These are phyloP conservation scores for Melampsora americana DNA, from an alignment of 1,284 basidiomycete species.

Conservation along the genomic window DNA sequence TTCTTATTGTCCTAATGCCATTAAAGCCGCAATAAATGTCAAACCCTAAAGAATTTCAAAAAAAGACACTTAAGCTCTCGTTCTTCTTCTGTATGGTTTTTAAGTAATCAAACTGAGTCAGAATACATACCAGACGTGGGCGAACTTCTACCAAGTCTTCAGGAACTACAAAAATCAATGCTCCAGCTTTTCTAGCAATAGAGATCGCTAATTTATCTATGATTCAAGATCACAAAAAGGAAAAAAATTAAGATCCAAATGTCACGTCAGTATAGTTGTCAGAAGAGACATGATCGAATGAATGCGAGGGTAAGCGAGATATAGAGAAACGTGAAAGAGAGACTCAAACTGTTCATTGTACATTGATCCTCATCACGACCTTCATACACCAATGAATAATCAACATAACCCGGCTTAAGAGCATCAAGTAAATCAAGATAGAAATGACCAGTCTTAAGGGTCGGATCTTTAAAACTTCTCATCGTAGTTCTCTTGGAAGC, in stretches of 20 bases:
- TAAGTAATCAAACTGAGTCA: too few relatives aligned
- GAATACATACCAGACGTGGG: conserved; percentile 21
- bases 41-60: conserved; percentile 11
- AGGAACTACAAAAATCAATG: conserved; percentile 93
- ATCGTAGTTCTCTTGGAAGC: conserved; percentile 66
- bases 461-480: conserved; percentile 89
- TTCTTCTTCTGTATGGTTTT: background rate
- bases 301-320: background rate
- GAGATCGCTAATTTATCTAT: conserved; percentile 89
- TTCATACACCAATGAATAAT: conserved; percentile 73
- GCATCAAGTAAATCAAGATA: conserved; percentile 89
- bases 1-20: conserved; percentile 30
- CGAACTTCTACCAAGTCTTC: conserved; percentile 63
- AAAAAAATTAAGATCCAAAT: too few relatives aligned
- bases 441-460: conserved; percentile 84
- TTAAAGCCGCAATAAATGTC: conserved; percentile 40
- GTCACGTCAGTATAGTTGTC: background rate
- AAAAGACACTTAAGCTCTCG: background rate
- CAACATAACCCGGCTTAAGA: conserved; percentile 89
- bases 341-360: conserved; percentile 65
- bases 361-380: conserved; percentile 79
- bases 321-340: too few relatives aligned
- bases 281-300: background rate
- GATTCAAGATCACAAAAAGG: background rate
- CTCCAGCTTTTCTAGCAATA: conserved; percentile 94